These are phyloP conservation scores for Lentinus brumalis DNA, from an alignment of 768 basidiomycete genomes.

Conservation along the genomic window DNA sequence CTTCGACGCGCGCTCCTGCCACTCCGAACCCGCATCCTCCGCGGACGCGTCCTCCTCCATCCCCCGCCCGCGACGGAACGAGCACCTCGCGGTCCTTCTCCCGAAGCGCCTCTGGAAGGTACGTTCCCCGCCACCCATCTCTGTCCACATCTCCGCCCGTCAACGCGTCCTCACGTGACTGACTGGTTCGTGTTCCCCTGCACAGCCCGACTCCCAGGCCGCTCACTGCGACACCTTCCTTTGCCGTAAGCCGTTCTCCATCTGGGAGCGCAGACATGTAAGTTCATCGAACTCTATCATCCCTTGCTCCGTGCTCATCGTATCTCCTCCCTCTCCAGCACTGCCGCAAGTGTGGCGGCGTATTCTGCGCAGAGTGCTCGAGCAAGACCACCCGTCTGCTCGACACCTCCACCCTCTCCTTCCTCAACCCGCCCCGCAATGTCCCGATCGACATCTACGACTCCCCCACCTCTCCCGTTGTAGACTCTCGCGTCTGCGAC, in stretches of 20 bases:
- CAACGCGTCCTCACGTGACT: conserved; percentile 14
- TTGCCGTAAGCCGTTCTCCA: conserved; percentile 63
- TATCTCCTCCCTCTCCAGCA: conserved; percentile 49
- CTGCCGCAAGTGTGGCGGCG: conserved; percentile 82
- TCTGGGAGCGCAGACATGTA: conserved; percentile 78
- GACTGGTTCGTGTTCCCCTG: conserved; percentile 21
- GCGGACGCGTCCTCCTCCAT: conserved; percentile 21
- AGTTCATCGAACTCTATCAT: conserved; percentile 31
- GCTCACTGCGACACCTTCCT: conserved; percentile 71
- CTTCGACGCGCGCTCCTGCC: conserved; percentile 27
- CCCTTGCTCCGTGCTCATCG: conserved; percentile 27
- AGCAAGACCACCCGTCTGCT: conserved; percentile 62
- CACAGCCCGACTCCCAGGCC: conserved; percentile 63
- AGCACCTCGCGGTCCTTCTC: conserved; percentile 78
- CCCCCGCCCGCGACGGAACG: conserved; percentile 43
- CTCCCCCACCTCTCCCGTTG: conserved; percentile 60
- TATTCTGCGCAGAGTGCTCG: conserved; percentile 70
- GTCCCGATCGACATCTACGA: conserved; percentile 60
- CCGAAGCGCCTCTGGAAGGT: conserved; percentile 75
- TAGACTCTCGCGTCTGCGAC: conserved; percentile 68
- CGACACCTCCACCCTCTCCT: conserved; percentile 70
- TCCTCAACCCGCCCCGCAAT: conserved; percentile 71
- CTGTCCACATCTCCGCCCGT: conserved; percentile 11
- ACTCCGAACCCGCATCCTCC: conserved; percentile 26
- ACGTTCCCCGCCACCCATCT: conserved; percentile 11